Percentiles rank a stretch among this genome's conserved stretches.
Evolutionary conservation across 345 rosid species (phyloP).

Genomic region (Carallia pectinifolia): DNA sequence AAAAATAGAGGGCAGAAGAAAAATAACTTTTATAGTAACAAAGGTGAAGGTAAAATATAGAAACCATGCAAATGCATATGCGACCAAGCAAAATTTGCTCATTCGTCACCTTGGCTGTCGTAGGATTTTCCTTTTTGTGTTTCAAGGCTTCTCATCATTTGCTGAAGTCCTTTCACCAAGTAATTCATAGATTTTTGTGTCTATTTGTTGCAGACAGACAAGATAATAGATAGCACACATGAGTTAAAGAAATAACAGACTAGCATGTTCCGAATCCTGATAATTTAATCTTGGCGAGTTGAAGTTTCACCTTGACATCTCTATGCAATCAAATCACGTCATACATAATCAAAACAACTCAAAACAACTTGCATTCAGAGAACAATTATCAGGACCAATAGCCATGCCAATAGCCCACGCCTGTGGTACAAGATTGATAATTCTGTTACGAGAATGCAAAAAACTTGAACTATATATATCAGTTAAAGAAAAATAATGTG

Average conservation of each 20-base stretch:
- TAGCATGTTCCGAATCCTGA: background rate
- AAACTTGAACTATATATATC: too few relatives aligned
- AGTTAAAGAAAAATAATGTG: too few relatives aligned
- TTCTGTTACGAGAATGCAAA: too few relatives aligned
- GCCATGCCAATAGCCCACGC: too few relatives aligned
- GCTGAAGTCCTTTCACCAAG: slow-evolving; percentile 93
- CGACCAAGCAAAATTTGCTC: background rate
- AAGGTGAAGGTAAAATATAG: background rate
- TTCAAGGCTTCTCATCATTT: slow-evolving; percentile 85
- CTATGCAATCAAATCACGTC: too few relatives aligned
- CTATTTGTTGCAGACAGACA: slow-evolving; percentile 63
- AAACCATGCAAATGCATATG: slow-evolving; percentile 2
- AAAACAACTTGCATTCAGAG: too few relatives aligned
- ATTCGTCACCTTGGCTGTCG: slow-evolving; percentile 59
- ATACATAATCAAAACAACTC: too few relatives aligned
- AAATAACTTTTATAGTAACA: background rate
- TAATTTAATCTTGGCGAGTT: background rate
- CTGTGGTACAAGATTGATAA: too few relatives aligned
- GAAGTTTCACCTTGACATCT: slow-evolving; percentile 63
- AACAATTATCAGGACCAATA: too few relatives aligned
- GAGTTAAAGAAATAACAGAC: background rate
- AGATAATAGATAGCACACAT: slow-evolving; percentile 9
- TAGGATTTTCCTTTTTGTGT: slow-evolving; percentile 88
- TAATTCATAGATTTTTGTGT: slow-evolving; percentile 62
- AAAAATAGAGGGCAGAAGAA: slow-evolving; percentile 3